Evolutionary conservation across 495 filamentous ascomycete species (phyloP), one percentile per base, ranked within the genome.

Genomic region (Lentithecium fluviatile): DNA sequence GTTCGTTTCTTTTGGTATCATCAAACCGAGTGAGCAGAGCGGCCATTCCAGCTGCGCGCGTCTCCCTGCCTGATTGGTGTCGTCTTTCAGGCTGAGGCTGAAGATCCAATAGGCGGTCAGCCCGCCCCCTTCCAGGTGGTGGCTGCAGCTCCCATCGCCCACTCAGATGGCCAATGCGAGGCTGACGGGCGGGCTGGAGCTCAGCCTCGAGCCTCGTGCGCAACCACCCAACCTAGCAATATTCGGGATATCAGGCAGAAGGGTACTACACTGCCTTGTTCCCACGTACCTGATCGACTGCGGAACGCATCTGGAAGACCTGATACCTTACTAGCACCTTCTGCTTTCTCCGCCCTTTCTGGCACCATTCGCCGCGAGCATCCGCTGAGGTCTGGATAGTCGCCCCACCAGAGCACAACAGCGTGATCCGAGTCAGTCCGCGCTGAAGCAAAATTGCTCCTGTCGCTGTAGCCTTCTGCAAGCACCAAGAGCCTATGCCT

Each of bases 111-210:
- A 38, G 57, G 54, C 56, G 50, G 56, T 65, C 60, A 60, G 62
- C 64, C 50, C 50, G 52, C 56, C 52, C 46, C 52, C 61, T 58
- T 49, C 15, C 52, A 54, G 59, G 59, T 58, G 46, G 63, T 62
- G 59, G 64, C 58, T 62, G 64, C 64, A 61, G 57, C 34, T 52
- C 45, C 34, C 59, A 55, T 46, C 47, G 52, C 55, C 64, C 58
- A 62, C 58, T 67, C 55, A 56, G 64, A 64, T 58, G 59, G 64
- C 48, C 64, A 66, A 55, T 63, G 64, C 65, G 65, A 68, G 65
- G 65, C 65, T 68, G 60, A 68, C 65, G 60, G n/a, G 32, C 50
- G 65, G 65, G 64, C 65, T 64, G 29, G 65, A 64, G 61, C 65
- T 57, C 65, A 68, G 60, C 60, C 60, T 64, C 60, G 65, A 68